Conservation (phyloP, 805 yeast species). For the Kodamaea hsintzibuensis region DNA sequence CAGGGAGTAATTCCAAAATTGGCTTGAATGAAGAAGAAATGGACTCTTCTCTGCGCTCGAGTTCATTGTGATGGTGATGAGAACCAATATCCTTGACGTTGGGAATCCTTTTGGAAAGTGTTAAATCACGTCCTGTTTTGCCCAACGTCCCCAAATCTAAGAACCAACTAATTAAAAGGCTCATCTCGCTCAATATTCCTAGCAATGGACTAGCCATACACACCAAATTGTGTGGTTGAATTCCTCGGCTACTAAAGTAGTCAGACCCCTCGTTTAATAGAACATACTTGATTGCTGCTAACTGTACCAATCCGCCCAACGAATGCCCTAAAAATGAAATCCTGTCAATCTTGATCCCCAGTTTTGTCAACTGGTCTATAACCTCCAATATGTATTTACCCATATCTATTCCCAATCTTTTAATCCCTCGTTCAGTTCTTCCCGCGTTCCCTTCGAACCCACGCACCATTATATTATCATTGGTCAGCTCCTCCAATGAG, state of each 20-base stretch:
- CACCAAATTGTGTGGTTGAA: constrained; percentile 36
- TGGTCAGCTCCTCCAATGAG: constrained; percentile 23
- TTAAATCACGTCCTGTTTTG: constrained; percentile 46
- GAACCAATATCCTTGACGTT: constrained; percentile 18
- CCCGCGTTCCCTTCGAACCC: constrained; percentile 45
- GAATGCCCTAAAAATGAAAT: constrained; percentile 48
- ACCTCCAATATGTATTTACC: constrained; percentile 29
- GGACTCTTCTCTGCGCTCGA: neutral
- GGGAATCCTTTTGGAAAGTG: constrained; percentile 37
- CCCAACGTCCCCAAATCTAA: constrained; percentile 47
- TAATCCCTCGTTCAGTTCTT: constrained; percentile 42
- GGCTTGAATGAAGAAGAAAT: constrained; percentile 28
- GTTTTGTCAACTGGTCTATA: constrained; percentile 21
- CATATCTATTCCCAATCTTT: constrained; percentile 34
- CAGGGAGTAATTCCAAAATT: constrained; percentile 40
- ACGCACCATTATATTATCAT: constrained; percentile 37
- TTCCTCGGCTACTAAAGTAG: constrained; percentile 27
- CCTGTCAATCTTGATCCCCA: constrained; percentile 20
- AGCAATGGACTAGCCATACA: constrained; percentile 44
- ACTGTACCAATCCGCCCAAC: constrained; percentile 44
- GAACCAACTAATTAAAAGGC: constrained; percentile 40
- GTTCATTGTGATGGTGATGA: constrained; percentile 12
- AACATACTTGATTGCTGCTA: constrained; percentile 40
- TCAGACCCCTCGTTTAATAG: constrained; percentile 31
- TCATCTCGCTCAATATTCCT: constrained; percentile 44